Evolutionary conservation across 345 rosid genomes (phyloP).

Genomic region (Toxicodendron radicans): DNA sequence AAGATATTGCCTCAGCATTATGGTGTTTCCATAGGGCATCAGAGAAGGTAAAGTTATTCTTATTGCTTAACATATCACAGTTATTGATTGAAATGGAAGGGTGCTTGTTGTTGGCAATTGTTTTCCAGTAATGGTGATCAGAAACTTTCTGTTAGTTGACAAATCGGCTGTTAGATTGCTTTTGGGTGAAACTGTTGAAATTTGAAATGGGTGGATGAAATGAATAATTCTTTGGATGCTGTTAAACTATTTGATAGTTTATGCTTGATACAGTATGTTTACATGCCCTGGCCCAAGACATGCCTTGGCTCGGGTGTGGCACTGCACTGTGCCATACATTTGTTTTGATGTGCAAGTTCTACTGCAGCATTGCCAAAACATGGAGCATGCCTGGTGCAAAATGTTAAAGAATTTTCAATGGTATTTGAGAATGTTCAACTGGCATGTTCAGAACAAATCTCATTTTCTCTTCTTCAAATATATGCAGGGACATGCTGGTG

Average conservation of each 20-base stretch:
- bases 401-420: background rate
- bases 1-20: slow-evolving; percentile 85
- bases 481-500: slow-evolving; percentile 88
- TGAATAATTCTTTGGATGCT: background rate
- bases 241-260: slow-evolving; percentile 5
- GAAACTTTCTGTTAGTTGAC: background rate
- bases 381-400: background rate
- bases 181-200: background rate
- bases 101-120: slow-evolving; percentile 10
- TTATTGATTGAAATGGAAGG: slow-evolving; percentile 4
- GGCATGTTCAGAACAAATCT: background rate
- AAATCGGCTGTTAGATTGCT: background rate
- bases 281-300: background rate
- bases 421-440: background rate
- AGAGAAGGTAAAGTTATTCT: slow-evolving; percentile 55
- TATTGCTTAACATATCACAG: slow-evolving; percentile 4
- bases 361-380: background rate
- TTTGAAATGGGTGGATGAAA: background rate
- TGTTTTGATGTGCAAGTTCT: background rate
- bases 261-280: background rate
- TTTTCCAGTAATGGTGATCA: background rate
- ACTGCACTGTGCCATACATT: background rate
- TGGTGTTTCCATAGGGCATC: slow-evolving; percentile 96
- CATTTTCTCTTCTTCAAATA: slow-evolving; percentile 14
- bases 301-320: background rate